Evolutionary conservation across 306 rosid genomes (phyloP).

Genomic region (Cyamopsis tetragonoloba): DNA sequence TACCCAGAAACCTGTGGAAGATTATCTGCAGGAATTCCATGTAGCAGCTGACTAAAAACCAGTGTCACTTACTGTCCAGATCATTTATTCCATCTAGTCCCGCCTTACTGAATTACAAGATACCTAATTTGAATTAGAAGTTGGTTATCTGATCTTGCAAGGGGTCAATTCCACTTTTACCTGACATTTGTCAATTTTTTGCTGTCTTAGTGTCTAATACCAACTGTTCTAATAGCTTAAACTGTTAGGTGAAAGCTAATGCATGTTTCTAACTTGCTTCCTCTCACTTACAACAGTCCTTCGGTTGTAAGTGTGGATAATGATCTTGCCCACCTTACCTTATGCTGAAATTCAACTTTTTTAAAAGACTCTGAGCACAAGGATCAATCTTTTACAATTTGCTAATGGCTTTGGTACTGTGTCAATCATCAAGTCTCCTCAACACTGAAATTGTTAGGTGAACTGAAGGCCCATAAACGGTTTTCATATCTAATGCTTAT

Average conservation of each 20-base stretch:
- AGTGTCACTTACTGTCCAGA: background rate
- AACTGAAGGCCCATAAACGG: background rate
- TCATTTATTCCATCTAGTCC: background rate
- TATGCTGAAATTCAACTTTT: no score
- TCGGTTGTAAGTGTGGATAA: no score
- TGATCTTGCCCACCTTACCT: no score
- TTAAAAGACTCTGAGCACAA: no score
- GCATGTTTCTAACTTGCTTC: no score
- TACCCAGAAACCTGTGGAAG: background rate
- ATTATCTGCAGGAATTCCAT: background rate
- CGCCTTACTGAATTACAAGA: background rate
- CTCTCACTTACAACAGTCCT: no score
- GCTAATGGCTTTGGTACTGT: no score
- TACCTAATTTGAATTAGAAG: background rate
- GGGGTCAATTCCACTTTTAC: background rate
- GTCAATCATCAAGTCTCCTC: background rate
- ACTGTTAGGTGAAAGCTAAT: background rate
- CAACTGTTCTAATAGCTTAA: background rate
- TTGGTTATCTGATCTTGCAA: background rate
- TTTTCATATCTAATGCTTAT: background rate
- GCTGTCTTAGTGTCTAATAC: background rate
- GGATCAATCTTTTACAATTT: no score
- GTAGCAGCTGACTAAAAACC: background rate
- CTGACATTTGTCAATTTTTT: background rate
- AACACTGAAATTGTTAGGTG: background rate